These are phyloP conservation scores for Irpex rosettiformis DNA, from an alignment of 1,284 basidiomycete genomes.

Conservation along the genomic window DNA sequence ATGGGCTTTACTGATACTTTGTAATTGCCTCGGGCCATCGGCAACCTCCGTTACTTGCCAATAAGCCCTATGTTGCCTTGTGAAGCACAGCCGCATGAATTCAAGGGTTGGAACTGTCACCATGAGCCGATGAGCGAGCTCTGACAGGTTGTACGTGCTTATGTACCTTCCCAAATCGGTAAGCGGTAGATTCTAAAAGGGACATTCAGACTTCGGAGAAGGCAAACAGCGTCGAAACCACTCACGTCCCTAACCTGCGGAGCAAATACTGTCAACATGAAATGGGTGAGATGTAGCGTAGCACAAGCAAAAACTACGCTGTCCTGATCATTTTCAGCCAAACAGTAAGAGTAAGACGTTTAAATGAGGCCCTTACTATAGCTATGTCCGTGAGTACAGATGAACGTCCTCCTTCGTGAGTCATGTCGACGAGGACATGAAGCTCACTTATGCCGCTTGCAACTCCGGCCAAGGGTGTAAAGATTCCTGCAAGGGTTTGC, in stretches of 20 bases:
- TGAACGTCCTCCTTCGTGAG: not conserved
- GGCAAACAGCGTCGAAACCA: not conserved
- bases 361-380: not conserved
- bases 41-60: not conserved
- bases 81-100: not conserved
- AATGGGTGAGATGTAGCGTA: not conserved
- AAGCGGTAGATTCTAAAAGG: not conserved
- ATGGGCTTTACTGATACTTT: not conserved
- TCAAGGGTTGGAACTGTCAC: not conserved
- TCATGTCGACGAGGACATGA: not conserved
- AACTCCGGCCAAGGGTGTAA: not conserved
- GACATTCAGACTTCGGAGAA: not conserved
- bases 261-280: not conserved
- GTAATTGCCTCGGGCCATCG: not conserved
- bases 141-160: not conserved
- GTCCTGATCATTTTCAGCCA: too few species aligned
- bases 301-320: not conserved
- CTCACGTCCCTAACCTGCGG: not conserved
- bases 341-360: too few species aligned
- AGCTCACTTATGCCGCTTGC: not conserved
- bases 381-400: not conserved
- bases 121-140: not conserved
- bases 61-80: not conserved
- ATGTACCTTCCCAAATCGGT: not conserved
- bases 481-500: not conserved